Percentiles rank a stretch among this genome's conserved stretches.
phyloP scores from a whole-genome alignment of 441 rosid genomes.

The Dalechampia spathulata region DNA sequence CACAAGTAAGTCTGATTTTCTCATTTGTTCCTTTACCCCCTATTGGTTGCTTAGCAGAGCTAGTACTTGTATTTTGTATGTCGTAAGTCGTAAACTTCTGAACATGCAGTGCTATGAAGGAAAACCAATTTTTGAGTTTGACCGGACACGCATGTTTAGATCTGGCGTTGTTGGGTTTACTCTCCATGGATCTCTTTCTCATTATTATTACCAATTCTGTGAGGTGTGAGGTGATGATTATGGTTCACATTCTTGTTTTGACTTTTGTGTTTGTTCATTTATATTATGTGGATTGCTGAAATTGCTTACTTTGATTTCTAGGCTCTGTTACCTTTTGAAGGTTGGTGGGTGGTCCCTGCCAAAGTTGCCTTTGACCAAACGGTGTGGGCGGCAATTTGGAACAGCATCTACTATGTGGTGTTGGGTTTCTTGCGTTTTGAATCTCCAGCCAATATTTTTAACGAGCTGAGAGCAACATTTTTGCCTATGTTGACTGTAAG shows the following conservation, averaged over 20 bases:
- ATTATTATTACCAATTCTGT: conserved; percentile 83
- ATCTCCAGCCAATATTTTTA: conserved; percentile 41
- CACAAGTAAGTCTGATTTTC: conserved; percentile 47
- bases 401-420: conserved; percentile 62
- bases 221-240: conserved; percentile 41
- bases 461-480: conserved; percentile 65
- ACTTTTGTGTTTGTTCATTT: conserved; percentile 6
- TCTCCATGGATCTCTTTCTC: conserved; percentile 94
- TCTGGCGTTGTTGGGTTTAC: conserved; percentile 93
- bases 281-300: conserved; percentile 19
- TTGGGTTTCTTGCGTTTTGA: conserved; percentile 77
- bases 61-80: neutral
- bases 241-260: conserved; percentile 11
- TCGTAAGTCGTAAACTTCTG: conserved; percentile 2
- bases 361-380: conserved; percentile 90
- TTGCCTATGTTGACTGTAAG: conserved; percentile 89
- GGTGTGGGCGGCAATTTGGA: conserved; percentile 85
- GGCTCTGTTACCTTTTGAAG: conserved; percentile 82
- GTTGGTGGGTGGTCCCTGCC: conserved; percentile 94
- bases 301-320: conserved; percentile 21
- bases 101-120: conserved; percentile 80
- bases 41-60: conserved; percentile 1
- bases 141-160: conserved; percentile 59
- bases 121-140: conserved; percentile 74
- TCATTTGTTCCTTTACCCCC: neutral